Evolutionary conservation across 305 asterid species (phyloP).

Genomic region (Petunia hybrid): DNA sequence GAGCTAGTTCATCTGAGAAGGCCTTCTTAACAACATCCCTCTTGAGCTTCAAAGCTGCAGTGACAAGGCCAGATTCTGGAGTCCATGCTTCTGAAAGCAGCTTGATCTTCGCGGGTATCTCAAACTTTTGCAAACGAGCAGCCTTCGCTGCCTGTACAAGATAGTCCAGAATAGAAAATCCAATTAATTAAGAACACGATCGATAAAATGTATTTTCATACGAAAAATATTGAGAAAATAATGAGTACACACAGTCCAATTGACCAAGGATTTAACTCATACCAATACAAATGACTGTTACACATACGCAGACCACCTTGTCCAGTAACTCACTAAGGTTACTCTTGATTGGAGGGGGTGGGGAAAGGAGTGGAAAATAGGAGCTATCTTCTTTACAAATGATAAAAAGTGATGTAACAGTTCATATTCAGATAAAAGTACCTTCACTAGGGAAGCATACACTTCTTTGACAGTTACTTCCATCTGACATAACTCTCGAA

Average conservation of each 20-base stretch:
- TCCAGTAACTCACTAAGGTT: too few relatives aligned
- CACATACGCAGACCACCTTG: too few relatives aligned
- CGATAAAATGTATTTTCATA: too few relatives aligned
- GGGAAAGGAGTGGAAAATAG: too few relatives aligned
- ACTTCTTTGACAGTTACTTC: slow-evolving; percentile 80
- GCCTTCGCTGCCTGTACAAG: slow-evolving; percentile 53
- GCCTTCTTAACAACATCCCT: slow-evolving; percentile 55
- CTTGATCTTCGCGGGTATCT: slow-evolving; percentile 57
- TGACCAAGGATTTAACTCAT: too few relatives aligned
- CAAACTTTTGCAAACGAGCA: slow-evolving; percentile 55
- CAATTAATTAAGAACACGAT: not conserved
- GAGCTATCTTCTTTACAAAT: too few relatives aligned
- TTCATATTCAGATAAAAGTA: slow-evolving; percentile 33
- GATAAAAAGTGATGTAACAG: too few relatives aligned
- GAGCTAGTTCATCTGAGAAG: slow-evolving; percentile 51
- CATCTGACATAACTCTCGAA: slow-evolving; percentile 71
- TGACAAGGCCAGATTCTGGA: slow-evolving; percentile 60
- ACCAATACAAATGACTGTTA: too few relatives aligned
- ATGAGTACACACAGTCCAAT: too few relatives aligned
- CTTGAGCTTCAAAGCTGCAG: slow-evolving; percentile 61
- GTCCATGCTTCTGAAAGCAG: slow-evolving; percentile 58
- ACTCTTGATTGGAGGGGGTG: too few relatives aligned
- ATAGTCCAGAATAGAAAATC: not conserved
- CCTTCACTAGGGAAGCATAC: slow-evolving; percentile 74
- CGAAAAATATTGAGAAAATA: too few relatives aligned